phyloP scores from a whole-genome alignment of 352 stramenopile genomes.

The Phytopythium vexans region DNA sequence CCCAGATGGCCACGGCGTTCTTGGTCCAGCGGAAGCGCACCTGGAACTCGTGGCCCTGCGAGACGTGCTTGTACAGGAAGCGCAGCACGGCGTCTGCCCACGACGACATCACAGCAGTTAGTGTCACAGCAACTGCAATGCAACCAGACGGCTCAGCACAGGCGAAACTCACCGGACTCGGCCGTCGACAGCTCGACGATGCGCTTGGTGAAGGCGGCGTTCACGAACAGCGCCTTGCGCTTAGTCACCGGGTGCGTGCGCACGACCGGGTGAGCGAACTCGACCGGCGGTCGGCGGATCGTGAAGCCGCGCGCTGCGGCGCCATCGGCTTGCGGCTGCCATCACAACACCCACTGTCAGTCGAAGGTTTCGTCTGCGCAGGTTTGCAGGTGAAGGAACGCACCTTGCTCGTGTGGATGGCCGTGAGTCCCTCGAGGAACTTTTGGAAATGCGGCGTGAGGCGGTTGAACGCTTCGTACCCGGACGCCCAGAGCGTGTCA shows the following conservation, averaged over 20 bases:
- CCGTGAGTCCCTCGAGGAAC: constrained; percentile 33
- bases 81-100: constrained; percentile 2
- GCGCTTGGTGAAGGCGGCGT: constrained; percentile 30
- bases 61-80: constrained; percentile 15
- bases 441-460: constrained; percentile 32
- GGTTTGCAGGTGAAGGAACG: neutral
- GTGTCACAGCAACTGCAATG: neutral
- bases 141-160: neutral
- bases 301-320: constrained; percentile 16
- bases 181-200: constrained; percentile 30
- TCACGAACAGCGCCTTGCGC: constrained; percentile 34
- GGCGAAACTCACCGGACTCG: constrained; percentile 29
- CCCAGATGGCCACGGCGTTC: constrained; percentile 24
- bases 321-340: constrained; percentile 18
- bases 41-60: constrained; percentile 25
- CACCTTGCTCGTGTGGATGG: constrained; percentile 41
- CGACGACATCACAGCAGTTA: neutral
- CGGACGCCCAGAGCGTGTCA: constrained; percentile 38
- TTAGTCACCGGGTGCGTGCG: constrained; percentile 37
- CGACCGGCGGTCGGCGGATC: constrained; percentile 28
- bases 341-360: neutral
- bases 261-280: constrained; percentile 36
- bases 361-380: neutral
- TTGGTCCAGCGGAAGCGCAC: constrained; percentile 24
- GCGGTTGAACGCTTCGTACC: constrained; percentile 43